Percentiles rank a stretch among this genome's conserved stretches.
Conservation (phyloP, 257 asterid species). For the Solanum chiquidenum region DNA sequence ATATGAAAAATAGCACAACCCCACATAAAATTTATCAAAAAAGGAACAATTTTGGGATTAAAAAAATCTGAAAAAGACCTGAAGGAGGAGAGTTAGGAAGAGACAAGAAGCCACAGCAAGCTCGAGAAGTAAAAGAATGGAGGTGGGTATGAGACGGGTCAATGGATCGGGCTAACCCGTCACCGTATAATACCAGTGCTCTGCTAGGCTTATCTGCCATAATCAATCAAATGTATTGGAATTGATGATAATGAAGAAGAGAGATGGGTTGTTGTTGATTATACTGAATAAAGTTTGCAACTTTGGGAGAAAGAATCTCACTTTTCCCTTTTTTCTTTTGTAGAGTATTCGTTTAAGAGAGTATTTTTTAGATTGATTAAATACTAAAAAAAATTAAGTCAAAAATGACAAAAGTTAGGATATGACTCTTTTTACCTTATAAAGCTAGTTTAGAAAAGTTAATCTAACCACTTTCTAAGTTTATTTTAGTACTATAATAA, state of each 20-base stretch:
- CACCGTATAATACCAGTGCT: slow-evolving; percentile 68
- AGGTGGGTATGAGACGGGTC: slow-evolving; percentile 52
- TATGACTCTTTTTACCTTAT: background rate
- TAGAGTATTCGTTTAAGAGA: background rate
- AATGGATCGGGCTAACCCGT: slow-evolving; percentile 59
- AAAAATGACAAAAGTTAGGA: background rate
- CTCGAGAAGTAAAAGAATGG: slow-evolving; percentile 64
- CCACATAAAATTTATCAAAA: background rate
- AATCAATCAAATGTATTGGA: background rate
- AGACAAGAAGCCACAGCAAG: slow-evolving; percentile 64
- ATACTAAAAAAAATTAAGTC: too few relatives aligned
- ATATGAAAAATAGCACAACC: background rate
- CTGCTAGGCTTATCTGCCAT: slow-evolving; percentile 88
- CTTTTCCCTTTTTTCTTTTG: background rate
- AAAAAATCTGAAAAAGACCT: slow-evolving; percentile 16
- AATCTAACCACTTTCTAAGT: too few relatives aligned
- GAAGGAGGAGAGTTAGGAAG: slow-evolving; percentile 60
- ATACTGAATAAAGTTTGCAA: background rate
- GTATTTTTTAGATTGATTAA: background rate
- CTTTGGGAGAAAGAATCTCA: background rate
- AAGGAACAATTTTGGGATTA: background rate
- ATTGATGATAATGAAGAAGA: background rate
- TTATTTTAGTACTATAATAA: too few relatives aligned
- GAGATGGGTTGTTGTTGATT: background rate
- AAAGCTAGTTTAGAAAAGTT: background rate